Base-by-base conservation (phyloP, 768 basidiomycete species). In the Phaffia tasmanica region DNA sequence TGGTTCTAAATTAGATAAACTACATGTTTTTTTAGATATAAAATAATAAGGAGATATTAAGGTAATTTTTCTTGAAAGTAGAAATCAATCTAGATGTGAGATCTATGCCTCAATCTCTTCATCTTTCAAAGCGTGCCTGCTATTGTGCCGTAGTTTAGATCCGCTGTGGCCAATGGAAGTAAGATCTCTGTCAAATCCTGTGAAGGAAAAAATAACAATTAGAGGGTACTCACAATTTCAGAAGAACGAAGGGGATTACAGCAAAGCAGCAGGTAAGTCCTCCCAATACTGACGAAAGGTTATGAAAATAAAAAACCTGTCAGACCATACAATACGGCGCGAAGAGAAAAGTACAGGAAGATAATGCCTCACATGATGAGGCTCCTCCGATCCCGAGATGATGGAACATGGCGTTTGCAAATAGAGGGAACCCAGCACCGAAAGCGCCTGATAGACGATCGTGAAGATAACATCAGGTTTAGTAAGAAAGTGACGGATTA, bases 331-430 rank as follows among this genome's bases (percentile, higher is more conserved):
- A 7, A 61, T 25, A 19, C 58, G 42, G 29, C 58, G n/a, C 59
- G 18, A 47, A 42, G 3, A 61, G 59, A 2, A 42, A 42, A 42
- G 35, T 42, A 4, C 4, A 11, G 11, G 35, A 5, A 5, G 11
- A 4, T 42, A 11, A 11, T 42, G 35, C 4, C 35, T 42, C 35
- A 42, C 35, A 42, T 4, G 59, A 61, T 7, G 46, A 48, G 23
- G 46, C 59, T 14, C 59, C 59, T 35, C 59, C 59, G 23, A 61
- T 48, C 3, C 59, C 59, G 1, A 61, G 59, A 23, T 49, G 9
- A 49, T 61, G 59, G 23, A 15, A 61, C 47, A 48, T 48, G 23
- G 21, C 59, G 9, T 46, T 61, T 25, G 59, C 59, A 42, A 61
- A 61, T 18, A 61, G 59, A 16, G 59, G 59, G 30, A 49, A 56